Percentiles rank a stretch among this genome's conserved stretches.
These are phyloP conservation scores for Corymbia maculata DNA, from an alignment of 345 rosid species.

Conservation along the genomic window DNA sequence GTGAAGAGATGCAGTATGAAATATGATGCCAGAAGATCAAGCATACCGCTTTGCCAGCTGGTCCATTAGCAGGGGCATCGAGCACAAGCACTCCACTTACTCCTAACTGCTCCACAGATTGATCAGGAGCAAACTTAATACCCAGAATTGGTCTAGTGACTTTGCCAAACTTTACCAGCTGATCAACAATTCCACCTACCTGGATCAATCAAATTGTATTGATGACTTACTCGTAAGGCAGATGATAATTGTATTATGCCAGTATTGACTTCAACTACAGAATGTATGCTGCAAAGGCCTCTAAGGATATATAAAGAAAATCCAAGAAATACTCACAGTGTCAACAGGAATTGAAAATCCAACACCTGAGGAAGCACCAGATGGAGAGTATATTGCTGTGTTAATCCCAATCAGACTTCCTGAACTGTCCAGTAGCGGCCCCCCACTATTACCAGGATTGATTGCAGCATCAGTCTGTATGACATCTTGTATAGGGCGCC, in stretches of 20 bases:
- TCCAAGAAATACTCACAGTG: slow-evolving; percentile 49
- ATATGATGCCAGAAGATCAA: not conserved
- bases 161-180: slow-evolving; percentile 81
- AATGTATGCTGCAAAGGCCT: not conserved
- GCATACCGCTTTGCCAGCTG: slow-evolving; percentile 95
- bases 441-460: slow-evolving; percentile 97
- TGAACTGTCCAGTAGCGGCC: slow-evolving; percentile 92
- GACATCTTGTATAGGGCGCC: slow-evolving; percentile 98
- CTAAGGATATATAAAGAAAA: not conserved
- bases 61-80: slow-evolving; percentile 89
- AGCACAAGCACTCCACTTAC: slow-evolving; percentile 96
- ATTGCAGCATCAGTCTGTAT: slow-evolving; percentile 98
- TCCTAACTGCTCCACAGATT: slow-evolving; percentile 91
- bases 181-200: slow-evolving; percentile 92
- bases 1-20: not conserved
- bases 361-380: slow-evolving; percentile 98
- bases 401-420: slow-evolving; percentile 90
- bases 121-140: slow-evolving; percentile 96
- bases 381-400: slow-evolving; percentile 96
- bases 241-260: not conserved
- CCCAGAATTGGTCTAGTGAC: slow-evolving; percentile 92
- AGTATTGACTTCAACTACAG: not conserved
- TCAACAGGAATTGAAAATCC: slow-evolving; percentile 98
- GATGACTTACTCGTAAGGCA: not conserved
- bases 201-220: slow-evolving; percentile 12